These are phyloP conservation scores for Triticum turgidum DNA, from an alignment of 176 grass and related monocot species.

Conservation along the genomic window DNA sequence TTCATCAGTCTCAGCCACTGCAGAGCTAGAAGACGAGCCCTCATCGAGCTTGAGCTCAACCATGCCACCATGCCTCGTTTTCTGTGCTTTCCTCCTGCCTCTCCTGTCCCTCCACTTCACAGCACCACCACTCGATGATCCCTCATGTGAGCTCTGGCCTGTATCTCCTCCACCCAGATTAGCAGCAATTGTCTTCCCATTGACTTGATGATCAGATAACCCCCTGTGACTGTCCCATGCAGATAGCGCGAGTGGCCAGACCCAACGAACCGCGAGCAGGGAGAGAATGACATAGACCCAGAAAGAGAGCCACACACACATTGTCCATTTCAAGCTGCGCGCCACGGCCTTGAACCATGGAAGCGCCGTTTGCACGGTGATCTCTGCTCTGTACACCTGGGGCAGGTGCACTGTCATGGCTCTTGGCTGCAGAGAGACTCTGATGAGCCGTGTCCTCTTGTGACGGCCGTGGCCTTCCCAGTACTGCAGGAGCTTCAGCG, in stretches of 20 bases:
- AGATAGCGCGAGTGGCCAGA: neutral
- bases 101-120: slow-evolving; percentile 34
- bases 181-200: neutral
- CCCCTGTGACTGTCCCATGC: neutral
- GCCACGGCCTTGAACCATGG: slow-evolving; percentile 28
- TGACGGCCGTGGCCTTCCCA: slow-evolving; percentile 31
- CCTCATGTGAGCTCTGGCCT: neutral
- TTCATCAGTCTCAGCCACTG: neutral
- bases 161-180: neutral
- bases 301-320: slow-evolving; percentile 36
- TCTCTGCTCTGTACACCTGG: slow-evolving; percentile 34
- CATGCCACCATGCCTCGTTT: neutral
- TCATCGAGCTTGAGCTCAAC: neutral
- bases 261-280: neutral
- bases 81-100: neutral
- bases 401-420: slow-evolving; percentile 27
- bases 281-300: neutral
- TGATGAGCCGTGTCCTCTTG: slow-evolving; percentile 24
- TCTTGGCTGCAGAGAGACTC: slow-evolving; percentile 35
- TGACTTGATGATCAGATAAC: neutral
- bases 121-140: neutral
- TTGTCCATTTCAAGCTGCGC: slow-evolving; percentile 30
- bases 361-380: slow-evolving; percentile 30
- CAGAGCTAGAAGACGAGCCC: slow-evolving; percentile 9
- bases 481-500: slow-evolving; percentile 17